Percentiles rank a stretch among this genome's conserved stretches.
phyloP scores from a whole-genome alignment of 2,329 filamentous ascomycete genomes.

The Neonectria faginata region DNA sequence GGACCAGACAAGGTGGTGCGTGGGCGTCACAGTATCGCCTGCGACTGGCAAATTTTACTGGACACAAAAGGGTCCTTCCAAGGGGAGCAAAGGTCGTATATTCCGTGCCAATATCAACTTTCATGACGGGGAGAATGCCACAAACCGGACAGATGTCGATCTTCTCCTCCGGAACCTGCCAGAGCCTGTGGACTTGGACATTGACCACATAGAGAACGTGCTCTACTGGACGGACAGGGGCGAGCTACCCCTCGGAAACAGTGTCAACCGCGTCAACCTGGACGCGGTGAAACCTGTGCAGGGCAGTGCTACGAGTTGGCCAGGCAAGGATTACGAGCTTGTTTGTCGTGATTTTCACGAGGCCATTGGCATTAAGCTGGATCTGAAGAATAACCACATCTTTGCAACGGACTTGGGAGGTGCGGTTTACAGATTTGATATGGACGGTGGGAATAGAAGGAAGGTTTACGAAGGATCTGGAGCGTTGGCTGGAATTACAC shows the following conservation, averaged over 20 bases:
- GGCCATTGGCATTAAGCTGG: background rate
- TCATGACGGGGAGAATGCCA: conserved; percentile 39
- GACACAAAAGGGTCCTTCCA: conserved; percentile 69
- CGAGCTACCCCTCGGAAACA: conserved; percentile 66
- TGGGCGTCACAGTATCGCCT: conserved; percentile 64
- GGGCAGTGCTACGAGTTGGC: too few species aligned
- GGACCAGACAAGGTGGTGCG: conserved; percentile 61
- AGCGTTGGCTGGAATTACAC: background rate
- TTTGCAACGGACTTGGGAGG: background rate
- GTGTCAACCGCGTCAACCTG: conserved; percentile 56
- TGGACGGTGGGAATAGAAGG: background rate
- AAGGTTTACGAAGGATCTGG: background rate
- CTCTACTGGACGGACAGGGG: conserved; percentile 73
- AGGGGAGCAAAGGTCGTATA: conserved; percentile 63
- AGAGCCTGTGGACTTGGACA: conserved; percentile 68
- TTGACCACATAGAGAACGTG: conserved; percentile 57
- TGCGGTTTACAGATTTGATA: background rate
- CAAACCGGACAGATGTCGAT: conserved; percentile 55
- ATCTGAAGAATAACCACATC: background rate
- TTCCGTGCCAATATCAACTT: conserved; percentile 60
- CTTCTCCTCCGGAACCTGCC: conserved; percentile 59
- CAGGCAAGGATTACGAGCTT: too few species aligned
- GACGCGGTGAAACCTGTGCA: background rate
- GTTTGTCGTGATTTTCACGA: background rate
- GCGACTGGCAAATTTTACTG: conserved; percentile 64